A percentile compares a stretch with the other conserved stretches of the same genome.
Conservation (phyloP, 371 early-diverging fungal genomes). For the Mortierella sp. region DNA sequence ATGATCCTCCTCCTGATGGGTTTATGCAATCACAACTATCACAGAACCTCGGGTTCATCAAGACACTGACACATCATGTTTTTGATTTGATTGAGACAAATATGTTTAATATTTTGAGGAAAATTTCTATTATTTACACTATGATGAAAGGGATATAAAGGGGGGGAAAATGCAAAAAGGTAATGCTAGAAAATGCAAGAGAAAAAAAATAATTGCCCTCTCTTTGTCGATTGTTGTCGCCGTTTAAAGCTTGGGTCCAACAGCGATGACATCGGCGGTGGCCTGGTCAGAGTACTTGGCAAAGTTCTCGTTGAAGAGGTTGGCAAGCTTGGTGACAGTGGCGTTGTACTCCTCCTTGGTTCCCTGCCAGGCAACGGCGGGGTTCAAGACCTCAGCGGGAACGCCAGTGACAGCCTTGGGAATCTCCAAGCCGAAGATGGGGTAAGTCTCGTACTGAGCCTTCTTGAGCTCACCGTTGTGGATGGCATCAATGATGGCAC, state of each 20-base stretch:
- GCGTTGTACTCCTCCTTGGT: slow-evolving; percentile 74
- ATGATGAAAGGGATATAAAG: neutral
- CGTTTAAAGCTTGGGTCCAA: slow-evolving; percentile 72
- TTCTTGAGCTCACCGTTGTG: slow-evolving; percentile 91
- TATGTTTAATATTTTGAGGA: neutral
- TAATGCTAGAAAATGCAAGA: neutral
- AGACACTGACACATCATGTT: neutral
- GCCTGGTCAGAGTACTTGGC: slow-evolving; percentile 88
- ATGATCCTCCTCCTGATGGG: too few relatives aligned
- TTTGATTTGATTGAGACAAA: neutral
- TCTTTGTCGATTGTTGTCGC: neutral
- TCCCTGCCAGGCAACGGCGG: slow-evolving; percentile 91
- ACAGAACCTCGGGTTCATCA: too few relatives aligned
- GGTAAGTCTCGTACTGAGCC: slow-evolving; percentile 84
- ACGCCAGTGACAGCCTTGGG: slow-evolving; percentile 83
- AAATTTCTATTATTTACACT: slow-evolving; percentile 11
- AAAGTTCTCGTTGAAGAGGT: slow-evolving; percentile 93
- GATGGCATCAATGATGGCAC: slow-evolving; percentile 97
- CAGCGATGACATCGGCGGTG: slow-evolving; percentile 79
- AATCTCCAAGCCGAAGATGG: slow-evolving; percentile 88
- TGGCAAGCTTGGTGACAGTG: slow-evolving; percentile 85
- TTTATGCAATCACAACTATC: too few relatives aligned
- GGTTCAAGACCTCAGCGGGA: slow-evolving; percentile 90
- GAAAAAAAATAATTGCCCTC: neutral
- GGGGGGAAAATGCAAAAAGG: slow-evolving; percentile 4